Conservation (phyloP, 495 filamentous ascomycete genomes). For the Collariella sp. region DNA sequence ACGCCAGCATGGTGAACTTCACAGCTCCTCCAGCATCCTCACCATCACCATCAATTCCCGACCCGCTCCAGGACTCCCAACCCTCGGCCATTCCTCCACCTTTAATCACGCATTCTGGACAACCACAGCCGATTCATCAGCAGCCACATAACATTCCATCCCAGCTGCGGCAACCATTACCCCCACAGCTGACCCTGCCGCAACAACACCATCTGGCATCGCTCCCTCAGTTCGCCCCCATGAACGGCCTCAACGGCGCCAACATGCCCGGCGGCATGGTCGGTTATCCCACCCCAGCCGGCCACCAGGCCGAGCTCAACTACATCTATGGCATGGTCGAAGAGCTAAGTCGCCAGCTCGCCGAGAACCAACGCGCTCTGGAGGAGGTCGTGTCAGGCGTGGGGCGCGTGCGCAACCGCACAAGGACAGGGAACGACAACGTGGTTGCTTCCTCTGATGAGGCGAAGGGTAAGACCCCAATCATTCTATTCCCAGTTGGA, state of each 20-base stretch:
- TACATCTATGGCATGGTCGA: constrained; percentile 77
- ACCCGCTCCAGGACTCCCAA: constrained; percentile 12
- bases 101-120: neutral
- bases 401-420: constrained; percentile 43
- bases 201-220: constrained; percentile 12
- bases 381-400: constrained; percentile 62
- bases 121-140: neutral
- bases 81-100: neutral
- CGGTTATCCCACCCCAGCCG: constrained; percentile 59
- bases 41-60: constrained; percentile 14
- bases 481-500: neutral
- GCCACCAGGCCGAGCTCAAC: constrained; percentile 81
- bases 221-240: constrained; percentile 30
- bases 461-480: constrained; percentile 32
- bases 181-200: neutral
- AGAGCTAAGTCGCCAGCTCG: constrained; percentile 66
- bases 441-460: constrained; percentile 42
- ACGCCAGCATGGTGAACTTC: too few relatives aligned
- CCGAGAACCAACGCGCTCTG: constrained; percentile 68
- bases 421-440: constrained; percentile 42
- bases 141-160: too few relatives aligned
- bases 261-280: constrained; percentile 39
- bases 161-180: constrained; percentile 7
- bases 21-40: constrained; percentile 17
- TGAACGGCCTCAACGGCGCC: constrained; percentile 53